These are phyloP conservation scores for Schoenoplectus tabernaemontani DNA, from an alignment of 202 grass and related monocot species.

Conservation along the genomic window DNA sequence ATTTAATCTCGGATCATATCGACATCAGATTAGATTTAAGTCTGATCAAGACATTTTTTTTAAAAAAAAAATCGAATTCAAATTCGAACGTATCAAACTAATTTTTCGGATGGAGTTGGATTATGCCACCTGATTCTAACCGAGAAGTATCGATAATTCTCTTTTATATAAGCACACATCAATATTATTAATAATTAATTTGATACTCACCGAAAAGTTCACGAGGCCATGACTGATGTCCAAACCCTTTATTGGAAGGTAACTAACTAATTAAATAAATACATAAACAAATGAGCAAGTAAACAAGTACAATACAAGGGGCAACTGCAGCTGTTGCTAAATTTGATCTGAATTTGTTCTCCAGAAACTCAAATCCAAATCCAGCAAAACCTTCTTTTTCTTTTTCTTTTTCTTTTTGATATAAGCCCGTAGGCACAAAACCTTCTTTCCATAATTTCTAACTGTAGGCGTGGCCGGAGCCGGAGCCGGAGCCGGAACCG, in stretches of 20 bases:
- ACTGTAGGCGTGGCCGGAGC: background rate
- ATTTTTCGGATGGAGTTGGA: no score
- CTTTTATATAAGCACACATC: no score
- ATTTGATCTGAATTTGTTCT: constrained; percentile 2
- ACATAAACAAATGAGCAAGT: background rate
- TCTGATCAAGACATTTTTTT: no score
- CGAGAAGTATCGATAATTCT: no score
- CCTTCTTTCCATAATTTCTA: background rate
- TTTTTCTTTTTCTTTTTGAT: no score
- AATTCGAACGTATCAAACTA: no score
- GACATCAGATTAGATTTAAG: no score
- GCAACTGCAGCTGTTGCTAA: background rate
- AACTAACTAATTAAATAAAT: background rate
- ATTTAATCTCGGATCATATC: no score
- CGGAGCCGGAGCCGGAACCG: background rate
- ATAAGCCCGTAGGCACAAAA: no score
- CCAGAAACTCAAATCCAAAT: background rate
- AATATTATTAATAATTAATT: background rate
- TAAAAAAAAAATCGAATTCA: no score
- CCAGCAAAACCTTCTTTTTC: background rate
- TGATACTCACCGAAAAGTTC: background rate
- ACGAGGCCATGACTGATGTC: background rate
- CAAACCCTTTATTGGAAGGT: background rate
- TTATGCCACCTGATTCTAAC: no score
- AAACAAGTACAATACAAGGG: background rate